A percentile compares a stretch with the other conserved stretches of the same genome.
These are phyloP conservation scores for Solanum pinnatisectum DNA, from an alignment of 257 asterid genomes.

Conservation along the genomic window DNA sequence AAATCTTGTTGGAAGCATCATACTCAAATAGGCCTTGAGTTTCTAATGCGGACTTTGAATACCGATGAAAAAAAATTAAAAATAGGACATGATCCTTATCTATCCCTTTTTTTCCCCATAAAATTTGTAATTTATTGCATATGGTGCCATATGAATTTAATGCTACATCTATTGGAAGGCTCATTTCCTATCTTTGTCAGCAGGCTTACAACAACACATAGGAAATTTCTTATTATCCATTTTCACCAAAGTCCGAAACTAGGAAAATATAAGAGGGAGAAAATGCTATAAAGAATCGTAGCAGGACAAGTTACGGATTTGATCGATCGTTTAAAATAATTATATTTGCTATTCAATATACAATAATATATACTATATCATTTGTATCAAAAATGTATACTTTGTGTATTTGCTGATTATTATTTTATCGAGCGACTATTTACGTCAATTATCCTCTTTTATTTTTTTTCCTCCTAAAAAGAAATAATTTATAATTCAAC, in stretches of 20 bases:
- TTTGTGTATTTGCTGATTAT: not conserved
- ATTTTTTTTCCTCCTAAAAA: not conserved
- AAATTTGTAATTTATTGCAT: not conserved
- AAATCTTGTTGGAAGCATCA: too few relatives aligned
- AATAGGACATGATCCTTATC: not conserved
- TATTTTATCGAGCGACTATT: not conserved
- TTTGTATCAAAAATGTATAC: too few relatives aligned
- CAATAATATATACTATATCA: too few relatives aligned
- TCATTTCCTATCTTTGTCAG: not conserved
- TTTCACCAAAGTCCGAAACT: not conserved
- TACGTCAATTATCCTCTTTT: not conserved
- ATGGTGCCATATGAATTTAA: not conserved
- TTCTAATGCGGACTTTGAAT: too few relatives aligned
- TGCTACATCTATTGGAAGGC: not conserved
- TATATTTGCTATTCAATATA: too few relatives aligned
- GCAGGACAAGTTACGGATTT: too few relatives aligned
- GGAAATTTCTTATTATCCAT: not conserved
- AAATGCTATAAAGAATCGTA: not conserved
- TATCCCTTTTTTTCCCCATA: not conserved
- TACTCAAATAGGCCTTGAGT: too few relatives aligned
- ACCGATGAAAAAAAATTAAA: too few relatives aligned
- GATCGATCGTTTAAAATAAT: too few relatives aligned
- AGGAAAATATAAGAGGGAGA: not conserved
- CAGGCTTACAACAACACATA: not conserved
- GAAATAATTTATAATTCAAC: not conserved